These are phyloP conservation scores for Coelastrella sp. DNA, from an alignment of 139 green algal genomes.

Conservation along the genomic window DNA sequence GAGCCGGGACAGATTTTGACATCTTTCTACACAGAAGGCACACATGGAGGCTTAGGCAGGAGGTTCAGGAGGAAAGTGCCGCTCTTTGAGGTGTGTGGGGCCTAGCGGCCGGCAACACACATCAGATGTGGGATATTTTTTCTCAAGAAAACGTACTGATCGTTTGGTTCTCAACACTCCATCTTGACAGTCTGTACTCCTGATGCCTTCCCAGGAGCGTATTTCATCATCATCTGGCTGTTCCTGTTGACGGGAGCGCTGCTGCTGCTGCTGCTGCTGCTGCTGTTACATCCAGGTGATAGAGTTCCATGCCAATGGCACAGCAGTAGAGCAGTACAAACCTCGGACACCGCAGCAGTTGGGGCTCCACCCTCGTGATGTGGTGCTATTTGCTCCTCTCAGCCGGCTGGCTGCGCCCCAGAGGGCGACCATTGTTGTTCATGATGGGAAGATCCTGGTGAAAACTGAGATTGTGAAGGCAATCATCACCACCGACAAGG, in stretches of 20 bases:
- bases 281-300: conserved; percentile 46
- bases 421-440: conserved; percentile 61
- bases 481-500: conserved; percentile 61
- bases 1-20: conserved; percentile 7
- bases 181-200: background rate
- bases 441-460: conserved; percentile 64
- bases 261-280: background rate
- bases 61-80: conserved; percentile 38
- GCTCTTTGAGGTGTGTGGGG: conserved; percentile 26
- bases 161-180: background rate
- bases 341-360: conserved; percentile 44
- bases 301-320: conserved; percentile 47
- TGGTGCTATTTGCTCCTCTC: conserved; percentile 53
- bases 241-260: too few species aligned
- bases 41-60: conserved; percentile 22
- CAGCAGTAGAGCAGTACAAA: conserved; percentile 42
- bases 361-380: conserved; percentile 58
- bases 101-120: background rate
- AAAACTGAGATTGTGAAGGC: conserved; percentile 63
- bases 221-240: background rate
- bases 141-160: too few species aligned
- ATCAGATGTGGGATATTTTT: too few species aligned
- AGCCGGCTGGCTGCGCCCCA: conserved; percentile 46
- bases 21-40: conserved; percentile 25
- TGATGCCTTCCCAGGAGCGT: background rate